Percentiles rank a stretch among this genome's conserved stretches.
These are phyloP conservation scores for Chaetomiaceae sp. DNA, from an alignment of 2,329 filamentous ascomycete species.

Conservation along the genomic window DNA sequence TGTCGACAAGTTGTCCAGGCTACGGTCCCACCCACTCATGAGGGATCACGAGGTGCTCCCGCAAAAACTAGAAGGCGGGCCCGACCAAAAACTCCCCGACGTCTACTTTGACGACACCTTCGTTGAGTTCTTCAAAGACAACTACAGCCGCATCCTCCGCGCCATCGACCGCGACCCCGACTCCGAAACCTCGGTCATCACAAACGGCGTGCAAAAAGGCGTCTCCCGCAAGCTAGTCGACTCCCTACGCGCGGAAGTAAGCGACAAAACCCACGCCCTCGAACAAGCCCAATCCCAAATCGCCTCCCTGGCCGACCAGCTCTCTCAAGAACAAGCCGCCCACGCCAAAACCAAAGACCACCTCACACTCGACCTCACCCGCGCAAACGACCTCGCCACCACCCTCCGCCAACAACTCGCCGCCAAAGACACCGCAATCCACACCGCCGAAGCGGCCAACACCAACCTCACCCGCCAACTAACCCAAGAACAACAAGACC, in stretches of 20 bases:
- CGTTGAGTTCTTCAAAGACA: slow-evolving; percentile 93
- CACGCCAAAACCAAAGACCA: slow-evolving; percentile 63
- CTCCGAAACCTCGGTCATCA: slow-evolving; percentile 75
- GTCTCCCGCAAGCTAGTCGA: slow-evolving; percentile 94
- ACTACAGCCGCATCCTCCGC: slow-evolving; percentile 78
- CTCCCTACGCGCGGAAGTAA: slow-evolving; percentile 70
- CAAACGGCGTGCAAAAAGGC: slow-evolving; percentile 78
- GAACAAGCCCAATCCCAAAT: slow-evolving; percentile 44
- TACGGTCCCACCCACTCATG: slow-evolving; percentile 73
- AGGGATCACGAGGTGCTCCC: slow-evolving; percentile 86
- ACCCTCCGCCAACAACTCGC: slow-evolving; percentile 28
- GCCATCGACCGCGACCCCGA: slow-evolving; percentile 89
- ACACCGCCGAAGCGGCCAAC: slow-evolving; percentile 12
- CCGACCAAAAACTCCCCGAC: slow-evolving; percentile 59
- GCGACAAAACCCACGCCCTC: slow-evolving; percentile 60
- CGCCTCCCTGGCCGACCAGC: slow-evolving; percentile 45
- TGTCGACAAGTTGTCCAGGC: slow-evolving; percentile 70
- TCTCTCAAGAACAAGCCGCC: slow-evolving; percentile 70
- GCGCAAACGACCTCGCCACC: slow-evolving; percentile 32
- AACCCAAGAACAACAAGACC: slow-evolving; percentile 48
- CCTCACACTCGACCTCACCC: slow-evolving; percentile 47
- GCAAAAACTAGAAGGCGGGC: slow-evolving; percentile 54
- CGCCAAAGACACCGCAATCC: slow-evolving; percentile 30
- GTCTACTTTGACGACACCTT: slow-evolving; percentile 84
- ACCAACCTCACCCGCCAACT: slow-evolving; percentile 28